Evolutionary conservation across 1,284 basidiomycete genomes (phyloP).

Genomic region (Melampsora larici-populina): DNA sequence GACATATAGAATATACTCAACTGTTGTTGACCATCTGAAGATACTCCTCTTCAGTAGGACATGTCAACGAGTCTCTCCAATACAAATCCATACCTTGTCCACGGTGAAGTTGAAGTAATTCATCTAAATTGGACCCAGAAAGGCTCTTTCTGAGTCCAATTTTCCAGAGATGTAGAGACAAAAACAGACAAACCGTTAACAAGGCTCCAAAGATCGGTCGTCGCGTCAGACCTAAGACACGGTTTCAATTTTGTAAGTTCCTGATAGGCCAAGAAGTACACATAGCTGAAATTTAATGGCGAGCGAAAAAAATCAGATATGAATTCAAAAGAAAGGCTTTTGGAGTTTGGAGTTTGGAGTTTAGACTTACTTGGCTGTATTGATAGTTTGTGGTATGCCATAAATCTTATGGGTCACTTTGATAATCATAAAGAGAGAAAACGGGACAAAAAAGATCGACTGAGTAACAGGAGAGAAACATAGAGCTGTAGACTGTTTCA

Average conservation of each 20-base stretch:
- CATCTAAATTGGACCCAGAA: slow-evolving; percentile 59
- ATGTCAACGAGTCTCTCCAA: slow-evolving; percentile 86
- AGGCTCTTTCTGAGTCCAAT: neutral
- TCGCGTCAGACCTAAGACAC: neutral
- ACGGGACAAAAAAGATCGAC: neutral
- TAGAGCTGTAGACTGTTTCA: slow-evolving; percentile 14
- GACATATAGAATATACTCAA: slow-evolving; percentile 56
- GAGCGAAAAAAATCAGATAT: slow-evolving; percentile 72
- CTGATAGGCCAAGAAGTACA: slow-evolving; percentile 40
- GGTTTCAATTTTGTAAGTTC: slow-evolving; percentile 24
- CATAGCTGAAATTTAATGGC: slow-evolving; percentile 58
- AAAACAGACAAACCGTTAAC: slow-evolving; percentile 32
- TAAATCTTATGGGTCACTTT: slow-evolving; percentile 90
- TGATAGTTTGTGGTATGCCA: slow-evolving; percentile 93
- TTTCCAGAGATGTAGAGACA: neutral
- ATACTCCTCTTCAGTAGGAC: slow-evolving; percentile 93
- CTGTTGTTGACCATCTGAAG: slow-evolving; percentile 95
- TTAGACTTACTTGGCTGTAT: slow-evolving; percentile 80
- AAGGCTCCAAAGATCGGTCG: slow-evolving; percentile 25
- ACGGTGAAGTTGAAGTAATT: slow-evolving; percentile 83
- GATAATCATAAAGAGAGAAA: slow-evolving; percentile 32
- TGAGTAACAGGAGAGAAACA: neutral
- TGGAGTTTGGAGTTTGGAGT: slow-evolving; percentile 90
- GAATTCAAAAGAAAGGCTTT: slow-evolving; percentile 59
- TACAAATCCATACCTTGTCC: slow-evolving; percentile 93